Percentiles rank a stretch among this genome's conserved stretches.
These are phyloP conservation scores for Candida coleopterorum DNA, from an alignment of 805 yeast genomes.

Conservation along the genomic window DNA sequence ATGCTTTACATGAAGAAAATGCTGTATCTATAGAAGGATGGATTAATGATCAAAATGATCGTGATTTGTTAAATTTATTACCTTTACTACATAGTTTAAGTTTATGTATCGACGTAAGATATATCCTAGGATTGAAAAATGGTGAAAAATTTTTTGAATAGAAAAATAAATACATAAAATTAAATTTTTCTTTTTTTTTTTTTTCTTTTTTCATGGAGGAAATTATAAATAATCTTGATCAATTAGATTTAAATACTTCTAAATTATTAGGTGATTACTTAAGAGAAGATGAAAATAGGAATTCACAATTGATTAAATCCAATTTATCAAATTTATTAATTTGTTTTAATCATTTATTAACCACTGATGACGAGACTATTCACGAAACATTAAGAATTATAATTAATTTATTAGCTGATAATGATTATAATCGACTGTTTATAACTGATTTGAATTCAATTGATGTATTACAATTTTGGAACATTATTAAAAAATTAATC, in stretches of 20 bases:
- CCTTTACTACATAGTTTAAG: constrained; percentile 78
- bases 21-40: constrained; percentile 96
- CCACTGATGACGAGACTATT: constrained; percentile 5
- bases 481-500: not conserved
- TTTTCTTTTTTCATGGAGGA: constrained; percentile 2
- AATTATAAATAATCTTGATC: constrained; percentile 1
- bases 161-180: not conserved
- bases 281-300: constrained; percentile 18
- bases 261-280: constrained; percentile 16
- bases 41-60: constrained; percentile 94
- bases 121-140: constrained; percentile 63
- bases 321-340: constrained; percentile 3
- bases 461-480: constrained; percentile 17
- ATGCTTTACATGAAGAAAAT: constrained; percentile 75
- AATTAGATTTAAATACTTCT: not conserved
- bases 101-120: constrained; percentile 79
- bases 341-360: constrained; percentile 1
- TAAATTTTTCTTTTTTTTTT: not conserved
- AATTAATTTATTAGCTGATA: constrained; percentile 34
- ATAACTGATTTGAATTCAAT: constrained; percentile 7
- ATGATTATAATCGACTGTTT: constrained; percentile 18
- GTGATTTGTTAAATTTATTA: constrained; percentile 71
- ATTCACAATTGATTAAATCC: constrained; percentile 1
- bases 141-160: constrained; percentile 63
- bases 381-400: constrained; percentile 24